Evolutionary conservation across 768 basidiomycete genomes (phyloP), one percentile per base, ranked within the genome.

Genomic region (Boletus reticulatus): DNA sequence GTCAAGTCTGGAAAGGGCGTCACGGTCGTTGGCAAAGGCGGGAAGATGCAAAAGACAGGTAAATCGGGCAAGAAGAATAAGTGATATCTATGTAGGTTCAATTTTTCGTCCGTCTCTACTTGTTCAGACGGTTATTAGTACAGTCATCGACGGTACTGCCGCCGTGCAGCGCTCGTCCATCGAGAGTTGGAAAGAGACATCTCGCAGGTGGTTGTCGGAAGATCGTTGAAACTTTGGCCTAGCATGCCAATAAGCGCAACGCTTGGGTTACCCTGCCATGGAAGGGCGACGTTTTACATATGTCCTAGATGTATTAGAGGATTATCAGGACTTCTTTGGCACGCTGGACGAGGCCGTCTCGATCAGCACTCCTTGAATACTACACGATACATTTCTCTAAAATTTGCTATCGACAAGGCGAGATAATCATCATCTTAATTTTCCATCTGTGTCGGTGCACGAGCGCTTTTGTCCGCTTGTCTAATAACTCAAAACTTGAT

Each of bases 1-100:
- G 86, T 97, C 29, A 94, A 92, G 67, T 82, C 78, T 31, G 91
- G 92, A 2, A 89, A 84, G 66, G 92, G 94, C 0, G 88, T 94
- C 39, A 94, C 92, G 0, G 85, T 95, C 17, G 81, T 95, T 41
- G 94, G 93, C 22, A 95, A 94, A 71, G 74, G 73, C 61, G 73
- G 69, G 24, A 68, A 69, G 47, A 72, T 69, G 58, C 73, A 72
- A 59, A 76, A 56, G 36, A 50, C 2, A 32, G 51, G 39, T 4
- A 59, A 42, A 36, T 17, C 13, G 22, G 32, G 36, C 5, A 61
- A 54, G 32, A 61, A 68, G 49, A 68, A 66, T 52, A 76, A 74
- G 57, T 57, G 48, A 58, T n/a, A 16, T 8, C 37, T 10, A 17
- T 41, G 63, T 64, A 19, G 17, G 60, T 62, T 4, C 2, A 4